These are phyloP conservation scores for Sclerotinia trifoliorum DNA, from an alignment of 2,329 filamentous ascomycete species.

Conservation along the genomic window DNA sequence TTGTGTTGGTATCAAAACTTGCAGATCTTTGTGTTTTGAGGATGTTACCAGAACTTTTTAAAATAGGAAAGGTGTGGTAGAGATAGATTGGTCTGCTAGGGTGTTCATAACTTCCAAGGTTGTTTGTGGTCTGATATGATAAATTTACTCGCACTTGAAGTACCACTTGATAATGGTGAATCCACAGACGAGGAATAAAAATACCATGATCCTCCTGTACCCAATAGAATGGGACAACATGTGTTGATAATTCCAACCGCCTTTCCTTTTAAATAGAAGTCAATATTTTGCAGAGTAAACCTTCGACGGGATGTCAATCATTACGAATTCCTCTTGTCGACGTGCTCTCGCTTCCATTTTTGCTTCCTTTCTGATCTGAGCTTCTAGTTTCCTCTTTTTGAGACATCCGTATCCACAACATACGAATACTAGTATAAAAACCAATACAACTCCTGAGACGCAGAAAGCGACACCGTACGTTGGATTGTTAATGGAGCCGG, in stretches of 20 bases:
- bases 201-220: too few relatives aligned
- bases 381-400: conserved; percentile 3
- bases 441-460: not conserved
- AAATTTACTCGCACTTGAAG: not conserved
- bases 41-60: not conserved
- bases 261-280: not conserved
- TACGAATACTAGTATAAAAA: conserved; percentile 2
- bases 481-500: not conserved
- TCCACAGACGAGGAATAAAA: too few relatives aligned
- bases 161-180: not conserved
- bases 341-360: not conserved
- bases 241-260: not conserved
- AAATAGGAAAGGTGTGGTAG: not conserved
- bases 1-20: not conserved
- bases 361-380: not conserved
- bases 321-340: not conserved
- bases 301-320: not conserved
- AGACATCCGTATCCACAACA: conserved; percentile 13
- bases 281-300: not conserved
- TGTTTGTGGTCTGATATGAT: not conserved
- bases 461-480: not conserved
- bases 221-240: not conserved
- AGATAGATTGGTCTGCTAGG: not conserved
- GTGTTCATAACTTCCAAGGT: too few relatives aligned
- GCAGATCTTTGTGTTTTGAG: not conserved